These are phyloP conservation scores for Lagenidium sp. DNA, from an alignment of 352 stramenopile species.

Conservation along the genomic window DNA sequence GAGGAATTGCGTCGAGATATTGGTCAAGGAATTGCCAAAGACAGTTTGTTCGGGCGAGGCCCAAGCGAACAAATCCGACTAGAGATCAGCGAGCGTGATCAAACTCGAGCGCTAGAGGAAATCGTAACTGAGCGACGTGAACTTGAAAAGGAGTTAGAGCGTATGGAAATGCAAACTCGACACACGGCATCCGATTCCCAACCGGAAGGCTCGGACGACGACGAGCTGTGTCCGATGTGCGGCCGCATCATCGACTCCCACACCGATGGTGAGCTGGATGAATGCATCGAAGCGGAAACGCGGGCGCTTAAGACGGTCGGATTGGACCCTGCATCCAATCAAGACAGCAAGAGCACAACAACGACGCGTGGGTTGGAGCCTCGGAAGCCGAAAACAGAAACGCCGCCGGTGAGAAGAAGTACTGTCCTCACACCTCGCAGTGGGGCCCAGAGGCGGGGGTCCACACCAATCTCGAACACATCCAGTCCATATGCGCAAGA, in stretches of 20 bases:
- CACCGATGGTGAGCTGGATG: slow-evolving; percentile 41
- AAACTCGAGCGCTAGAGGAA: slow-evolving; percentile 17
- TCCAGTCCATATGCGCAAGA: slow-evolving; percentile 10
- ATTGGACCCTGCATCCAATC: no score
- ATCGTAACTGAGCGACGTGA: slow-evolving; percentile 33
- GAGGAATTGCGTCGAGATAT: slow-evolving; percentile 3
- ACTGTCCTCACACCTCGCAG: no score
- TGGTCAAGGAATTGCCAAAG: no score
- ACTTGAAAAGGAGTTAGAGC: slow-evolving; percentile 33
- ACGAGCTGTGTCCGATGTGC: slow-evolving; percentile 48
- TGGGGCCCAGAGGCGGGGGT: neutral
- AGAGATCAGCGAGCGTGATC: slow-evolving; percentile 10
- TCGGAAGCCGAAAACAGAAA: no score
- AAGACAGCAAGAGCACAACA: neutral
- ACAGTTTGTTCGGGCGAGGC: no score
- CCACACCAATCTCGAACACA: slow-evolving; percentile 3
- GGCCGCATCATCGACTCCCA: slow-evolving; percentile 42
- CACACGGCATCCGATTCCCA: no score
- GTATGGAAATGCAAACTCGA: slow-evolving; percentile 5
- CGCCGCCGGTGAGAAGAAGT: no score
- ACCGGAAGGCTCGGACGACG: slow-evolving; percentile 7
- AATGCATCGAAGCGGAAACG: slow-evolving; percentile 47
- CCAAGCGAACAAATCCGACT: slow-evolving; percentile 7
- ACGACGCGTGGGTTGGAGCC: neutral
- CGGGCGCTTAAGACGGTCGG: slow-evolving; percentile 10